phyloP scores from a whole-genome alignment of 1,284 basidiomycete genomes.

The Sphagnurus paluster region DNA sequence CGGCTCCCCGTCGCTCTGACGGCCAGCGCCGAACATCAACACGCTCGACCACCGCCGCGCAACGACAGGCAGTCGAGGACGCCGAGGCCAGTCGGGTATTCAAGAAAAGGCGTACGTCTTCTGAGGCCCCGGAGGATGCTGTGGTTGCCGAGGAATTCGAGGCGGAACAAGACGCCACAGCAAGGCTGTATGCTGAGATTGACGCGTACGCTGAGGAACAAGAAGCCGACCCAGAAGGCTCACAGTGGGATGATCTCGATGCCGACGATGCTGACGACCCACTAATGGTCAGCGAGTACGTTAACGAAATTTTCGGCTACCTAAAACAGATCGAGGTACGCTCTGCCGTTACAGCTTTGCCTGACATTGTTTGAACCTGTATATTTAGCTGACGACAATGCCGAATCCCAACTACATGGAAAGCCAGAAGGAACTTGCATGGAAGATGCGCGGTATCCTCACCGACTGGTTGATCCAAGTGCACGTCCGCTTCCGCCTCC shows the following conservation, averaged over 20 bases:
- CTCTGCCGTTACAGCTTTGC: slow-evolving; percentile 4
- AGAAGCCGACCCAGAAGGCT: slow-evolving; percentile 62
- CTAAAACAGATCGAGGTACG: slow-evolving; percentile 74
- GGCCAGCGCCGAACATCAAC: slow-evolving; percentile 31
- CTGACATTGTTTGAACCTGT: slow-evolving; percentile 11
- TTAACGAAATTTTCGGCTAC: slow-evolving; percentile 92
- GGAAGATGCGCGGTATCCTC: slow-evolving; percentile 94
- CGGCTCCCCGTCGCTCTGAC: slow-evolving; percentile 30
- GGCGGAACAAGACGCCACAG: slow-evolving; percentile 34
- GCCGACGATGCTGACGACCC: slow-evolving; percentile 94
- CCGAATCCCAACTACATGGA: slow-evolving; percentile 91
- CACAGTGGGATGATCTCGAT: slow-evolving; percentile 88
- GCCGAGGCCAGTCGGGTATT: slow-evolving; percentile 52
- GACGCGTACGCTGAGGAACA: slow-evolving; percentile 41
- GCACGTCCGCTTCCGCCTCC: slow-evolving; percentile 89
- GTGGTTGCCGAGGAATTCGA: slow-evolving; percentile 35
- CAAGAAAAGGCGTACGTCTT: slow-evolving; percentile 76
- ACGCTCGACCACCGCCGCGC: slow-evolving; percentile 22
- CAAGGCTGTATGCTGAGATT: slow-evolving; percentile 39
- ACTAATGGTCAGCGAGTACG: slow-evolving; percentile 96
- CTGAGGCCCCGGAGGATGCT: slow-evolving; percentile 58
- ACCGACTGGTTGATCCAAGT: slow-evolving; percentile 98
- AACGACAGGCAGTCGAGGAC: slow-evolving; percentile 36
- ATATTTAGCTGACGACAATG: slow-evolving; percentile 70
- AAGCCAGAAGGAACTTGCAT: slow-evolving; percentile 86